A percentile compares a stretch with the other conserved stretches of the same genome.
These are phyloP conservation scores for Ajuga reptans DNA, from an alignment of 305 asterid species.

Conservation along the genomic window DNA sequence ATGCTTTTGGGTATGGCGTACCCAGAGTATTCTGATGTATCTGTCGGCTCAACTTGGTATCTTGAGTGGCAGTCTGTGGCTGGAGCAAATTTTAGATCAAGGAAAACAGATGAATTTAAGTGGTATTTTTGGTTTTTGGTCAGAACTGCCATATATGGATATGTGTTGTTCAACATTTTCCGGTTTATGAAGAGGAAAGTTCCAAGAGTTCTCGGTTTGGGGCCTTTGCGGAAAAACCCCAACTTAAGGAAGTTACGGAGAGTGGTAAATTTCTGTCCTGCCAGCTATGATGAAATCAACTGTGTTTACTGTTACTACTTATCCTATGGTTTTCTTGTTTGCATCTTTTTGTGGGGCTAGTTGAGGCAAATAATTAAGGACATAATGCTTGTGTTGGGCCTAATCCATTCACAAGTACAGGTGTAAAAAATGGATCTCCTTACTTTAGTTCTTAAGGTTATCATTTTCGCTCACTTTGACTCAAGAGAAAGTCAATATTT, in stretches of 20 bases:
- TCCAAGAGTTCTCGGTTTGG: constrained; percentile 71
- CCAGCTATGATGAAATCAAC: constrained; percentile 14
- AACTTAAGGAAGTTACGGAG: constrained; percentile 63
- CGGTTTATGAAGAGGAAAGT: constrained; percentile 56
- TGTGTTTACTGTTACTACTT: not conserved
- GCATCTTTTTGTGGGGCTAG: not conserved
- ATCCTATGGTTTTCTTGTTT: constrained; percentile 5
- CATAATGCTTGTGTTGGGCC: constrained; percentile 3
- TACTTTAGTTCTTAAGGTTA: not conserved
- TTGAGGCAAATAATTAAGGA: not conserved
- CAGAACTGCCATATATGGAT: constrained; percentile 60
- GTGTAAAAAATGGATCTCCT: not conserved
- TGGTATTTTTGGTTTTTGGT: constrained; percentile 84
- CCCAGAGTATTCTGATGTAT: constrained; percentile 76
- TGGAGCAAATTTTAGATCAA: constrained; percentile 47
- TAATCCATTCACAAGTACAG: not conserved
- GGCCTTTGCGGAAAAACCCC: constrained; percentile 67
- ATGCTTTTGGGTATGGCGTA: constrained; percentile 85
- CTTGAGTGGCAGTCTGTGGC: constrained; percentile 83
- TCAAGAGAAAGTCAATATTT: not conserved
- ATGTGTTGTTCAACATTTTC: constrained; percentile 46
- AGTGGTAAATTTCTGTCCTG: constrained; percentile 54
- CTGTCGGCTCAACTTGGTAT: constrained; percentile 76
- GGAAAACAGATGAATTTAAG: constrained; percentile 49
- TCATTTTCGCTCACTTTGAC: not conserved